phyloP scores from a whole-genome alignment of 2,329 filamentous ascomycete genomes.

The Penicillium sp. region DNA sequence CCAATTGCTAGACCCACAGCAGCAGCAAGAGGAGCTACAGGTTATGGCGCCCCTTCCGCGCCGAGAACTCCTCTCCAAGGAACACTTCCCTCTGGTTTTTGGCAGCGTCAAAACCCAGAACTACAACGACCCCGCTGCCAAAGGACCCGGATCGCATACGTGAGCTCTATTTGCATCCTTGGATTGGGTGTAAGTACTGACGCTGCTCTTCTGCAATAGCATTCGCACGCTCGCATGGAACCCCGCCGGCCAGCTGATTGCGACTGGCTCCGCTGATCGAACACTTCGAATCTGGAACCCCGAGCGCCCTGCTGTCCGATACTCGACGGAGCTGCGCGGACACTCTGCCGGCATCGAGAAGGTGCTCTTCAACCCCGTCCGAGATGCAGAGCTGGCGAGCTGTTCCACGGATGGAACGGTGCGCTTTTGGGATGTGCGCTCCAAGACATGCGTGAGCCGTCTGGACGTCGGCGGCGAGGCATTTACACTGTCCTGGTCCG shows the following conservation, averaged over 20 bases:
- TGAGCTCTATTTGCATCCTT: conserved; percentile 36
- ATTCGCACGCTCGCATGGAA: conserved; percentile 87
- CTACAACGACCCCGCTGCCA: conserved; percentile 63
- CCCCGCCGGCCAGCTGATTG: conserved; percentile 76
- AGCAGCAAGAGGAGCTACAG: conserved; percentile 10
- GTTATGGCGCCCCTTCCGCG: conserved; percentile 41
- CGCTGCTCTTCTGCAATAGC: conserved; percentile 40
- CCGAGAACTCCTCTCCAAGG: conserved; percentile 55
- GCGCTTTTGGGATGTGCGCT: conserved; percentile 52
- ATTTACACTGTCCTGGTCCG: conserved; percentile 50
- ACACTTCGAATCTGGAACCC: conserved; percentile 89
- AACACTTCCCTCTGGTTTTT: conserved; percentile 67
- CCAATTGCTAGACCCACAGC: conserved; percentile 14
- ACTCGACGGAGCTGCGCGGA: conserved; percentile 50
- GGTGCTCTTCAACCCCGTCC: conserved; percentile 50
- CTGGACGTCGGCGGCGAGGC: conserved; percentile 51
- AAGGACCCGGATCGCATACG: conserved; percentile 58
- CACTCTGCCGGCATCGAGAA: conserved; percentile 50
- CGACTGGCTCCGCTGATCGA: conserved; percentile 84
- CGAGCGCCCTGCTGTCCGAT: conserved; percentile 46
- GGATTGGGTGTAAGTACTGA: conserved; percentile 4
- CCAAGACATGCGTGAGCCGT: conserved; percentile 48
- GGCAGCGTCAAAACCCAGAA: conserved; percentile 66
- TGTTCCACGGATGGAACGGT: conserved; percentile 51
- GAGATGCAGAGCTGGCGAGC: conserved; percentile 50